Evolutionary conservation across 208 protist species (phyloP), one percentile per base, ranked within the genome.

Genomic region (Herpetomonas tarakana): DNA sequence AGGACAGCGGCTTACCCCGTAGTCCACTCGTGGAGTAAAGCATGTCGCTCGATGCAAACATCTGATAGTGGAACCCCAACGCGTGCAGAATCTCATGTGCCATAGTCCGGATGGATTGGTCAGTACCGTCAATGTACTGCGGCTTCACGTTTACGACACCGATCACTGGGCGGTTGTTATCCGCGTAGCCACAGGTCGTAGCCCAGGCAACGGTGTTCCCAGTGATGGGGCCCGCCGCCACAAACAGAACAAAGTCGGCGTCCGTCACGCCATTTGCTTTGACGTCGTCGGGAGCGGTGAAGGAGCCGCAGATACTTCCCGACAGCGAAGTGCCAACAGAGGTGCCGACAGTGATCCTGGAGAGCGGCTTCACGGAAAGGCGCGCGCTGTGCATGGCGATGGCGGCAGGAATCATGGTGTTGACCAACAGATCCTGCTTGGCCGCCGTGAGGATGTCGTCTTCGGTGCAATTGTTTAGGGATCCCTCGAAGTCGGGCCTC

Each of bases 71-170:
- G 44, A 78, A 74, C 14, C 35, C 46, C 46, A 88, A 46, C 2
- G 74, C 78, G 61, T 88, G 82, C 14, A 75, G 50, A 0, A 83
- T 62, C 50, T 86, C 82, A 27, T 88, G 82, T 11, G 56, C 53
- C 7, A 57, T 31, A 0, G 44, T 41, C 41, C 66, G 66, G 7
- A 52, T 44, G 52, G 3, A 45, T 2, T 52, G 6, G 9, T 39
- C 38, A 0, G 26, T 44, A 7, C 18, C 3, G 26, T 30, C 39
- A 29, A 70, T 11, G 19, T 14, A 27, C 0, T 24, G 21, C 14
- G 61, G 52, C 18, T 1, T 0, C 46, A 74, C 24, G 46, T 68
- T 62, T 41, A 74, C 38, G 0, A 30, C 60, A n/a, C 41, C 62
- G 26, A 38, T 47, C 1, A 58, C 21, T 12, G 61, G 69, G 3